A percentile compares a stretch with the other conserved stretches of the same genome.
Conservation (phyloP, 2,329 filamentous ascomycete species). For the Capronia epimyces region DNA sequence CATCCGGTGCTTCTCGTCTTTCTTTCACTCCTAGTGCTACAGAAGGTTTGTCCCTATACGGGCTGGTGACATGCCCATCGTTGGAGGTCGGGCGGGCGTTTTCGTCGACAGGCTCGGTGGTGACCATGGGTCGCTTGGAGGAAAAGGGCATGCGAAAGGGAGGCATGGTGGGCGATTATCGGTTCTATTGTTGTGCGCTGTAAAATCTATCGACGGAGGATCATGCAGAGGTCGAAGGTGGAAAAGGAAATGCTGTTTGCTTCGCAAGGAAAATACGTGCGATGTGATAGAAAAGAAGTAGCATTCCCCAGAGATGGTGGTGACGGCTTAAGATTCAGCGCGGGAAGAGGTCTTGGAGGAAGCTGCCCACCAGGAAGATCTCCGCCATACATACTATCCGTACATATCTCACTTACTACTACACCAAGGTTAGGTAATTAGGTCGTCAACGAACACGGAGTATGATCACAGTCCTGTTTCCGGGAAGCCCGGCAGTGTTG, state of each 20-base stretch:
- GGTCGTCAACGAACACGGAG: too few relatives aligned
- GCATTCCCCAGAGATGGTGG: background rate
- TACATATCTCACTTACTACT: too few relatives aligned
- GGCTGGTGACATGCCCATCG: slow-evolving; percentile 35
- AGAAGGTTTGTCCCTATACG: slow-evolving; percentile 48
- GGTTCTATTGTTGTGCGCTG: background rate
- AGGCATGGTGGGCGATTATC: slow-evolving; percentile 49
- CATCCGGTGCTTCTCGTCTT: slow-evolving; percentile 59
- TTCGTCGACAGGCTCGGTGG: slow-evolving; percentile 48
- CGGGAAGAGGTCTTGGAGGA: background rate
- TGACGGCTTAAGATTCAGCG: background rate
- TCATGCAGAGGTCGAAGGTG: slow-evolving; percentile 4
- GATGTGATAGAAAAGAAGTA: background rate
- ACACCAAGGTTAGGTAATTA: background rate
- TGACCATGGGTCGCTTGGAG: slow-evolving; percentile 45
- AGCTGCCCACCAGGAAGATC: background rate
- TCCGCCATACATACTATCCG: too few relatives aligned
- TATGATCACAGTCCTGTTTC: background rate
- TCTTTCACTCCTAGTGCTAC: slow-evolving; percentile 59
- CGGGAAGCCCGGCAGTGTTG: background rate
- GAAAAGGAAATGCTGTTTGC: slow-evolving; percentile 2
- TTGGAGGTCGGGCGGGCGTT: slow-evolving; percentile 45
- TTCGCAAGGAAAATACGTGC: slow-evolving; percentile 9
- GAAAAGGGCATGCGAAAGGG: slow-evolving; percentile 67
- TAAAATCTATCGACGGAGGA: slow-evolving; percentile 7